Percentiles rank a stretch among this genome's conserved stretches.
phyloP scores from a whole-genome alignment of 805 yeast species.

The Candida sakaeoensis region DNA sequence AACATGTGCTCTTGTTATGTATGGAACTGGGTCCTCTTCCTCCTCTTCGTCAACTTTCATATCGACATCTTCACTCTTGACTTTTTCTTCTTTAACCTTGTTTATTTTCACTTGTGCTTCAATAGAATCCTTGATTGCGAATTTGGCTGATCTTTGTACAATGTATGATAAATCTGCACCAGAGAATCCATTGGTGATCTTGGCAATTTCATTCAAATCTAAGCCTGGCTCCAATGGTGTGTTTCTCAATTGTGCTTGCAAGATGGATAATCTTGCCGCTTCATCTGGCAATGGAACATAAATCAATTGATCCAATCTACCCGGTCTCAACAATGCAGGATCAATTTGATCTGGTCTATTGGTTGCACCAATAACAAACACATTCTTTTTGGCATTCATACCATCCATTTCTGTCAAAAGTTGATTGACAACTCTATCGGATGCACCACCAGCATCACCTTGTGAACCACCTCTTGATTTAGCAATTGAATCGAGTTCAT shows the following conservation, averaged over 20 bases:
- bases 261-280: constrained; percentile 85
- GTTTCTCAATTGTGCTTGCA: constrained; percentile 94
- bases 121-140: constrained; percentile 96
- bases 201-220: constrained; percentile 83
- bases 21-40: constrained; percentile 94
- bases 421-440: constrained; percentile 95
- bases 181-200: constrained; percentile 93
- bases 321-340: constrained; percentile 98
- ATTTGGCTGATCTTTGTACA: constrained; percentile 98
- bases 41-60: constrained; percentile 54
- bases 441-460: constrained; percentile 96
- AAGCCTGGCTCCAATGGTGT: constrained; percentile 98
- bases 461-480: constrained; percentile 89
- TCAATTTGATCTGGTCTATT: constrained; percentile 99
- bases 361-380: constrained; percentile 98
- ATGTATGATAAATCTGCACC: constrained; percentile 98
- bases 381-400: constrained; percentile 99
- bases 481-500: constrained; percentile 97
- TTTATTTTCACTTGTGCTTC: constrained; percentile 57
- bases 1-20: constrained; percentile 86
- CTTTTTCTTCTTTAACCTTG: constrained; percentile 42
- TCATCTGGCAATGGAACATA: constrained; percentile 99
- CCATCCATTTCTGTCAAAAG: constrained; percentile 98
- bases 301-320: constrained; percentile 96
- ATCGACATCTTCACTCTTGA: constrained; percentile 49